Percentiles rank a stretch among this genome's conserved stretches.
Conservation (phyloP, 2,329 filamentous ascomycete genomes). For the Diaporthe sp. region DNA sequence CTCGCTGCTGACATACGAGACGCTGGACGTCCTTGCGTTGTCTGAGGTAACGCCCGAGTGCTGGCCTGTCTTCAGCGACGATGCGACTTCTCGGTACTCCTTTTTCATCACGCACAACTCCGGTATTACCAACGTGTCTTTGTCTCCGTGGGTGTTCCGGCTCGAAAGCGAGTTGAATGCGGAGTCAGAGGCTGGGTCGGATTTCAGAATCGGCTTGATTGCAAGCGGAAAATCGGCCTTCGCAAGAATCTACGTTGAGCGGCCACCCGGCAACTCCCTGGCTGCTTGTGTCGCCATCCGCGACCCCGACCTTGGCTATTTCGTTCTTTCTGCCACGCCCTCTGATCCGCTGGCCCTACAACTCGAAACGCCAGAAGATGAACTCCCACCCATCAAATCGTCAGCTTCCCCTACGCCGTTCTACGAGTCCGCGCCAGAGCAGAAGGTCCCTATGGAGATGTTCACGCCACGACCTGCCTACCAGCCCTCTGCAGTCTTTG, state of each 20-base stretch:
- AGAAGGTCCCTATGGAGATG: conserved; percentile 57
- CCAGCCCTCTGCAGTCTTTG: conserved; percentile 73
- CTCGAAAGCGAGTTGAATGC: conserved; percentile 72
- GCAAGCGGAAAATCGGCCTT: conserved; percentile 69
- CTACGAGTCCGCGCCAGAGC: conserved; percentile 54
- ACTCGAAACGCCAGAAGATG: conserved; percentile 71
- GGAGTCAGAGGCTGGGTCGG: conserved; percentile 69
- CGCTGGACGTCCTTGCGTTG: conserved; percentile 70
- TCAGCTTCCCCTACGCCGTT: conserved; percentile 56
- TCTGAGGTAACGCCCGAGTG: conserved; percentile 68
- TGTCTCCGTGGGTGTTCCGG: conserved; percentile 74
- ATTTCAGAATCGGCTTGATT: conserved; percentile 73
- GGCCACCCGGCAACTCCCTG: conserved; percentile 63
- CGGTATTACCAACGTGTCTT: conserved; percentile 71
- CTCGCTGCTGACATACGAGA: conserved; percentile 72
- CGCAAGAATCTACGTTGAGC: conserved; percentile 70
- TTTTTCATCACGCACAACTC: conserved; percentile 74
- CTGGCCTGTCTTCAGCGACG: conserved; percentile 75
- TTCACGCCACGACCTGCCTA: conserved; percentile 77
- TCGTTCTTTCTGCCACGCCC: conserved; percentile 71
- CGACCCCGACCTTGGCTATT: conserved; percentile 75
- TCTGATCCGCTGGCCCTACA: conserved; percentile 70
- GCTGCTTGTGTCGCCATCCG: conserved; percentile 67
- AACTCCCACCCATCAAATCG: conserved; percentile 49
- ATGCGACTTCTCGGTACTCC: conserved; percentile 73